Conservation (phyloP, 2,329 filamentous ascomycete species). For the Arthrobotrys pseudoclavata region DNA sequence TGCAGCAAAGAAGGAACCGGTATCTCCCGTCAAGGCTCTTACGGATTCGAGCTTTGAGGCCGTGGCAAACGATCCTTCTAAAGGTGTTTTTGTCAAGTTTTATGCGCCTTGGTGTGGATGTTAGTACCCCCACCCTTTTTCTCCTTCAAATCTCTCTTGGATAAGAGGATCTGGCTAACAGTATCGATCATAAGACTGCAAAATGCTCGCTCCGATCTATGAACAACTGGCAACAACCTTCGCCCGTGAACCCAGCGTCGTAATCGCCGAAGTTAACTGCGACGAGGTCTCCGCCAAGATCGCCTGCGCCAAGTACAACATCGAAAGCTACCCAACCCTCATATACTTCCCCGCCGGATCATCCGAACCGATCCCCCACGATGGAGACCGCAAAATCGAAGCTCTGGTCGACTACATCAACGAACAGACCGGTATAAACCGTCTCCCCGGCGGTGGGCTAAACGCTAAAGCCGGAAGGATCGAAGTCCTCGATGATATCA, state of each 20-base stretch:
- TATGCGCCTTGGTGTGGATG: constrained; percentile 99
- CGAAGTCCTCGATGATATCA: constrained; percentile 79
- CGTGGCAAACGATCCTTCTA: constrained; percentile 79
- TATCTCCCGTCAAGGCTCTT: constrained; percentile 83
- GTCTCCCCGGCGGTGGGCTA: constrained; percentile 82
- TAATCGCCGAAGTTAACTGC: constrained; percentile 82
- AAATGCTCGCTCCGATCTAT: constrained; percentile 89
- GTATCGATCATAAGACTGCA: constrained; percentile 83
- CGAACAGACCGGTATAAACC: constrained; percentile 87
- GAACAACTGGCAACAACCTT: constrained; percentile 88
- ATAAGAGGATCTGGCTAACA: background rate
- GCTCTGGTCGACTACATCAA: constrained; percentile 87
- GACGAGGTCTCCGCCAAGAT: constrained; percentile 88
- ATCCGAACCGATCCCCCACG: constrained; percentile 77
- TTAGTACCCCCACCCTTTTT: constrained; percentile 69
- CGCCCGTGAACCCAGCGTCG: constrained; percentile 75
- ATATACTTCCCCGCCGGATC: constrained; percentile 93
- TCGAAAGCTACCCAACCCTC: constrained; percentile 93
- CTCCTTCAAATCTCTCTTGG: background rate
- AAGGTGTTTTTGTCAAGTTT: constrained; percentile 94
- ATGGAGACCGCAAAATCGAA: constrained; percentile 80
- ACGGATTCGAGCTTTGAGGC: constrained; percentile 83
- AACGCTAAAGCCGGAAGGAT: constrained; percentile 85
- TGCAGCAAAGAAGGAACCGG: constrained; percentile 75
- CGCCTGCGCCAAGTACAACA: constrained; percentile 79